These are phyloP conservation scores for Pyrus betulifolia DNA, from an alignment of 306 rosid genomes.

Conservation along the genomic window DNA sequence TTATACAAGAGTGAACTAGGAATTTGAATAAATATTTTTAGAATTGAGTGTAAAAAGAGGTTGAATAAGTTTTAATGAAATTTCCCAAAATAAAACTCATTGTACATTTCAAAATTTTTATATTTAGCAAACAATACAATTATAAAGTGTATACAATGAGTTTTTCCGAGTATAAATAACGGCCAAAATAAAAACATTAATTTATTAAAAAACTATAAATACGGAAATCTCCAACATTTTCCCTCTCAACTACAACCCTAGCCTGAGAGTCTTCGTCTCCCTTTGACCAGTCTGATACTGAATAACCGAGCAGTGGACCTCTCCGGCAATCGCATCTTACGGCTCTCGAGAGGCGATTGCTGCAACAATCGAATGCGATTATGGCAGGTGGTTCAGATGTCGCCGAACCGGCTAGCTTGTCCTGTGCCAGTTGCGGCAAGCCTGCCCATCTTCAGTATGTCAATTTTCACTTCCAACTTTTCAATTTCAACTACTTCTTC, in stretches of 20 bases:
- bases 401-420: slow-evolving; percentile 35
- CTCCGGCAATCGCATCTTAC: not conserved
- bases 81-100: no score
- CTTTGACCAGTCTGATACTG: not conserved
- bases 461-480: not conserved
- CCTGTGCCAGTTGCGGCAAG: slow-evolving; percentile 64
- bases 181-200: not conserved
- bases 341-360: not conserved
- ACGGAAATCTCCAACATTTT: not conserved
- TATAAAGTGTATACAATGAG: no score
- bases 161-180: not conserved
- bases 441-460: slow-evolving; percentile 83
- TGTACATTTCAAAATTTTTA: no score
- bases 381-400: slow-evolving; percentile 58
- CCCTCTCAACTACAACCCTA: slow-evolving; percentile 1
- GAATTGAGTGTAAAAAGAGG: no score
- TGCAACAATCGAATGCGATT: not conserved
- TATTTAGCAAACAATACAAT: no score
- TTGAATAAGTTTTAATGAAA: no score
- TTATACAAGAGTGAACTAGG: no score
- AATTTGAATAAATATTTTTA: no score
- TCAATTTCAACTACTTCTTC: not conserved
- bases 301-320: not conserved
- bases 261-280: not conserved
- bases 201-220: not conserved